Percentiles rank a stretch among this genome's conserved stretches.
phyloP scores from a whole-genome alignment of 805 yeast genomes.

The Pichia phayaonensis region DNA sequence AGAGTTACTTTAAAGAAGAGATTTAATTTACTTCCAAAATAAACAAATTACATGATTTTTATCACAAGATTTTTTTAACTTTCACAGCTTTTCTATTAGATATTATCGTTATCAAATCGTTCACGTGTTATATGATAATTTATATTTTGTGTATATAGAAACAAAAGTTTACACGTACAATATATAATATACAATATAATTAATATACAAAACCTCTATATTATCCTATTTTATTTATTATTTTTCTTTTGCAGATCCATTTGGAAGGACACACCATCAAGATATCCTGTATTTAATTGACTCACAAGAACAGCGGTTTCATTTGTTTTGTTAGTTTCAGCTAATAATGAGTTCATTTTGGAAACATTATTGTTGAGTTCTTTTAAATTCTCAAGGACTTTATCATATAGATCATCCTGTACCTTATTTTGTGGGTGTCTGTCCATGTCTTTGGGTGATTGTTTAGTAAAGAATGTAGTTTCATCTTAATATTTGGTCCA shows the following conservation, averaged over 20 bases:
- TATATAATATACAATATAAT: not conserved
- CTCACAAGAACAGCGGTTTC: constrained; percentile 64
- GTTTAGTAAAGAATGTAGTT: not conserved
- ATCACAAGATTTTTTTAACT: not conserved
- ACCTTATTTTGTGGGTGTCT: constrained; percentile 79
- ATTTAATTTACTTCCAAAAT: constrained; percentile 75
- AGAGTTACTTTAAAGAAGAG: constrained; percentile 97
- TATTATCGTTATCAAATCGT: not conserved
- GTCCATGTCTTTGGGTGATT: not conserved
- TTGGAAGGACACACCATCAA: constrained; percentile 7
- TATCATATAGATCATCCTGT: constrained; percentile 64
- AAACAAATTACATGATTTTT: not conserved
- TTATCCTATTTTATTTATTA: not conserved
- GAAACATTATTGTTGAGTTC: constrained; percentile 64
- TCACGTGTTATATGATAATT: not conserved
- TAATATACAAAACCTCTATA: not conserved
- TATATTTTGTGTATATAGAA: not conserved
- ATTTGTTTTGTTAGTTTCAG: constrained; percentile 56
- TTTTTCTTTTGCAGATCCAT: constrained; percentile 3
- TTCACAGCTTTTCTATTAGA: not conserved
- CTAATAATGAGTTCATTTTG: constrained; percentile 53
- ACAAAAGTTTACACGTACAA: not conserved
- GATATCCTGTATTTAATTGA: constrained; percentile 33
- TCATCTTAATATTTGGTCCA: not conserved
- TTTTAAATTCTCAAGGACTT: constrained; percentile 75